phyloP scores from a whole-genome alignment of 1,284 basidiomycete species.

The Mrakiaceae sp. region DNA sequence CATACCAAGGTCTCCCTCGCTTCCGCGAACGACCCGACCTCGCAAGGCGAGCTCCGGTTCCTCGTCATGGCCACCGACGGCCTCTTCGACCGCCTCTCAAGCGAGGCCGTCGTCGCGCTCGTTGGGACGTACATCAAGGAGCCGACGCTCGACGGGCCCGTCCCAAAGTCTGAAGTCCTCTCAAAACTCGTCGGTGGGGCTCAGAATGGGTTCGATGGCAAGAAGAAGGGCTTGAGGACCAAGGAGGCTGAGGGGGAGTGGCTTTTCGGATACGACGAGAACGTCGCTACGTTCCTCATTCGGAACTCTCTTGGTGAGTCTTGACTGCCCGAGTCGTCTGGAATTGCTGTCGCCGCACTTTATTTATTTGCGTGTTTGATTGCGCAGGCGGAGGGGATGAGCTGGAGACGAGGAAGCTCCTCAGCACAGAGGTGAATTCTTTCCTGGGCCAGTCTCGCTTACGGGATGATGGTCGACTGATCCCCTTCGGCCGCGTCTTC shows the following conservation, averaged over 20 bases:
- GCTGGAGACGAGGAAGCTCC: slow-evolving; percentile 3
- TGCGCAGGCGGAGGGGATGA: slow-evolving; percentile 8
- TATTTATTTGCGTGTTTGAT: neutral
- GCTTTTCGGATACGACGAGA: slow-evolving; percentile 7
- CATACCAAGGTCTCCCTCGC: slow-evolving; percentile 50
- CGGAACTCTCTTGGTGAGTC: slow-evolving; percentile 15
- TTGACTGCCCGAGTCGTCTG: neutral
- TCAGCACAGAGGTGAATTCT: slow-evolving; percentile 5
- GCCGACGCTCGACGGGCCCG: slow-evolving; percentile 38
- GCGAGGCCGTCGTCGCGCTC: slow-evolving; percentile 87
- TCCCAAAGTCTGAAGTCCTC: slow-evolving; percentile 49
- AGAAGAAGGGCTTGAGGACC: slow-evolving; percentile 36
- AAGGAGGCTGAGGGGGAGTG: slow-evolving; percentile 28
- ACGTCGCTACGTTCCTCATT: slow-evolving; percentile 12
- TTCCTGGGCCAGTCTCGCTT: neutral
- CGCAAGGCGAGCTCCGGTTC: slow-evolving; percentile 47
- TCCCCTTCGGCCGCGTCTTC: neutral
- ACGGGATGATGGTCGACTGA: neutral
- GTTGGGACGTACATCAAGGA: slow-evolving; percentile 73
- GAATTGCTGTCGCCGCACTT: neutral
- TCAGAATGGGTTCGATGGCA: slow-evolving; percentile 51
- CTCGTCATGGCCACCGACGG: slow-evolving; percentile 87
- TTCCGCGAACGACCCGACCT: slow-evolving; percentile 15
- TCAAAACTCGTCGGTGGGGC: slow-evolving; percentile 39
- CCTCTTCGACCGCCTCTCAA: slow-evolving; percentile 87